Evolutionary conservation across 2,329 filamentous ascomycete species (phyloP).

Genomic region (Paecilomyces dactylethromorphus): DNA sequence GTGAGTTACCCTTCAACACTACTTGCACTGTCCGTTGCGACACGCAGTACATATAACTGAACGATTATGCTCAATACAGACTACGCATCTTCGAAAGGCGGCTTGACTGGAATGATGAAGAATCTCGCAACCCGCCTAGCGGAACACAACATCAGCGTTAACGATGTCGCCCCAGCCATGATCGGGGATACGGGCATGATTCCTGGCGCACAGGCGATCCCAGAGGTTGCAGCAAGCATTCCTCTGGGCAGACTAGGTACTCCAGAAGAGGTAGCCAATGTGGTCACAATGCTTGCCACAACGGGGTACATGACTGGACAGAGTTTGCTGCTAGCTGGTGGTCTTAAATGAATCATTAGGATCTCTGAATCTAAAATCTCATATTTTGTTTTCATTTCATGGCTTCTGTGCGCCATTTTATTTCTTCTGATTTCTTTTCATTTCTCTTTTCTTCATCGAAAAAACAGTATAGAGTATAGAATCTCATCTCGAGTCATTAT

Average conservation of each 20-base stretch:
- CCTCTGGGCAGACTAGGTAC: constrained; percentile 53
- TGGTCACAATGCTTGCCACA: constrained; percentile 53
- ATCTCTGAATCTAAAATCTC: neutral
- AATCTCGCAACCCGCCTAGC: constrained; percentile 56
- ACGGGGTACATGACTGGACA: constrained; percentile 58
- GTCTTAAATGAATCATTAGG: constrained; percentile 11
- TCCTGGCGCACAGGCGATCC: constrained; percentile 50
- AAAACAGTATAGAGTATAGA: neutral
- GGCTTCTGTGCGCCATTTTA: neutral
- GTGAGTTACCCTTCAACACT: constrained; percentile 20
- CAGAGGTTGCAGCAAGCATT: constrained; percentile 54
- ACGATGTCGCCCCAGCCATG: constrained; percentile 64
- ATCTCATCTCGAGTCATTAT: neutral
- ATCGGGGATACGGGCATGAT: constrained; percentile 61
- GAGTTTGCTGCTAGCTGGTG: constrained; percentile 45
- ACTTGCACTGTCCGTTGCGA: neutral
- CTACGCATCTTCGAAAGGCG: constrained; percentile 56
- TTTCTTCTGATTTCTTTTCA: neutral
- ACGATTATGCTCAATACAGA: constrained; percentile 15
- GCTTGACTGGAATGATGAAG: constrained; percentile 59
- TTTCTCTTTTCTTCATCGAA: neutral
- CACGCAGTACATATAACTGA: neutral
- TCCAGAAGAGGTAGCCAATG: constrained; percentile 54
- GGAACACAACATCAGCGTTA: constrained; percentile 57
- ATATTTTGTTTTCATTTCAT: neutral